These are phyloP conservation scores for Umbilicaria muhlenbergii DNA, from an alignment of 495 filamentous ascomycete species.

Conservation along the genomic window DNA sequence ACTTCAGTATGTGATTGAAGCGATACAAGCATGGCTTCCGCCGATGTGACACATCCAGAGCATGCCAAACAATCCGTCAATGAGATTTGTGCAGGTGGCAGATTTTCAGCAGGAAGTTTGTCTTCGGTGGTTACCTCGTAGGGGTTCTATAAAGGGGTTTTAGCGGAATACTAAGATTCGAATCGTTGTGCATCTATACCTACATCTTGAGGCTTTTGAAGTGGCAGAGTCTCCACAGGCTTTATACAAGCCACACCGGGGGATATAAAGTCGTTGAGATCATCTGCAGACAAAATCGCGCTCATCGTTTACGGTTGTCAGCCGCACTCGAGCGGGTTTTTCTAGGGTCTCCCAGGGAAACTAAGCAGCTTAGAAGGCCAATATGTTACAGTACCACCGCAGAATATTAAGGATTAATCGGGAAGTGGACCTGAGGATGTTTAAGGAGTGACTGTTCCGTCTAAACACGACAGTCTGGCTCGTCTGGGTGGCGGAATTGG, in stretches of 20 bases:
- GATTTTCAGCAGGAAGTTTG: conserved; percentile 39
- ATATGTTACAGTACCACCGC: too few species aligned
- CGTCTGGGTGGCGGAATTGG: too few species aligned
- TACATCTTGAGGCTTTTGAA: conserved; percentile 23
- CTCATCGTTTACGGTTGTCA: conserved; percentile 41
- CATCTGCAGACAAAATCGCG: conserved; percentile 89
- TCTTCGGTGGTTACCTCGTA: conserved; percentile 91
- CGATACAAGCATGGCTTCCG: conserved; percentile 85
- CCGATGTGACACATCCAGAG: conserved; percentile 93
- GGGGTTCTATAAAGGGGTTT: conserved; percentile 32
- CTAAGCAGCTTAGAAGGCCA: too few species aligned
- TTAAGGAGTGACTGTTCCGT: too few species aligned
- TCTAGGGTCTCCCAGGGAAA: too few species aligned
- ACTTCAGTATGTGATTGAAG: conserved; percentile 89
- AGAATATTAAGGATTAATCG: too few species aligned
- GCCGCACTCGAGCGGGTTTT: too few species aligned
- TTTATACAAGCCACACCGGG: conserved; percentile 98
- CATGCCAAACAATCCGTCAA: conserved; percentile 96
- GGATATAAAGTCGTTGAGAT: conserved; percentile 97
- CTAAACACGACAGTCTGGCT: too few species aligned
- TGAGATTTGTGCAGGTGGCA: conserved; percentile 72
- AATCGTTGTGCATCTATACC: not conserved
- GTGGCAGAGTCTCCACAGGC: conserved; percentile 77
- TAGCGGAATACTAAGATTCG: not conserved
- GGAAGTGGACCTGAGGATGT: too few species aligned